Base-by-base conservation (phyloP, 805 yeast genomes). In the Ogataea paraovalis region DNA sequence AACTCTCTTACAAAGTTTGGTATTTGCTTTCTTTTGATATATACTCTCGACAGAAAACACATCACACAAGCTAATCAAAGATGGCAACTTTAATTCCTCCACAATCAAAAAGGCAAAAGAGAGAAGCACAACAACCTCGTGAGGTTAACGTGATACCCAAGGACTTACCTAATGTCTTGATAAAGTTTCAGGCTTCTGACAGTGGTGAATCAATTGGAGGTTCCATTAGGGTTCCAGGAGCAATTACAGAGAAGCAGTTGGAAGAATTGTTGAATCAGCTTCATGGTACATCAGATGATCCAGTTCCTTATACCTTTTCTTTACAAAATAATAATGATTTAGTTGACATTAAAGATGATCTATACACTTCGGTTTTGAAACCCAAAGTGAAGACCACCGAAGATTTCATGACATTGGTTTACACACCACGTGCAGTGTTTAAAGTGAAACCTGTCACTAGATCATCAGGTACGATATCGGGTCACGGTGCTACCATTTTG, bases 21-120 rank as follows among this genome's bases (percentile, higher is more conserved):
- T n/a, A n/a, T n/a, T n/a, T n/a, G n/a, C n/a, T n/a, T n/a, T n/a
- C n/a, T n/a, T n/a, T n/a, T n/a, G n/a, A n/a, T n/a, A n/a, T n/a
- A n/a, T n/a, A n/a, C n/a, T n/a, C n/a, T n/a, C n/a, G n/a, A n/a
- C n/a, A n/a, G n/a, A n/a, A n/a, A n/a, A n/a, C n/a, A n/a, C n/a
- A n/a, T n/a, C n/a, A n/a, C n/a, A n/a, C n/a, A n/a, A n/a, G n/a
- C n/a, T n/a, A n/a, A n/a, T n/a, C n/a, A n/a, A 51, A 13, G 36
- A 91, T 92, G 98, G 94, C 98, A 44, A 94, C 98, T 0, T 73
- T 88, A 39, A 67, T 94, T 41, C 99, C 99, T 22, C 98, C 97
- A 37, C 96, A 87, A 19, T 85, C 96, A 1, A 92, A 94, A 66
- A 87, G 82, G 62, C 96, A 88, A 64, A 87, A 78, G 66, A 80